Evolutionary conservation across 768 basidiomycete species (phyloP).

Genomic region (Chalciporus piperatus): DNA sequence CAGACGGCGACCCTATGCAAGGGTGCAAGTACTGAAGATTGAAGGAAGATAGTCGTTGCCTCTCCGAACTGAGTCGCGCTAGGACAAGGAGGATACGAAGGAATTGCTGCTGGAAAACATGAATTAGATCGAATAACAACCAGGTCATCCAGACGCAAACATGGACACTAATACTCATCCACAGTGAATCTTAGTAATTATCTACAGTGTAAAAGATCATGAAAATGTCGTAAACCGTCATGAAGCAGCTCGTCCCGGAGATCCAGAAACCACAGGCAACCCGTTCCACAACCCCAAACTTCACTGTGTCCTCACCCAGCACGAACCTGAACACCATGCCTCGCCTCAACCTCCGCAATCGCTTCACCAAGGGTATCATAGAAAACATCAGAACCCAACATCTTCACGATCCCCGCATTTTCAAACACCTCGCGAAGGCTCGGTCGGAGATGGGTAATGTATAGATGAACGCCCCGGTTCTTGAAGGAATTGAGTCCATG

Average conservation of each 20-base stretch:
- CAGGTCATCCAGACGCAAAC: no score
- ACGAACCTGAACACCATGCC: not conserved
- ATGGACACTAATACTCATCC: no score
- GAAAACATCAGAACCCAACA: slow-evolving; percentile 45
- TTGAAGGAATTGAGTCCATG: slow-evolving; percentile 11
- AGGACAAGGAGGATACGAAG: no score
- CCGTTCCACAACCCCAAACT: no score
- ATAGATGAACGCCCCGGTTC: slow-evolving; percentile 44
- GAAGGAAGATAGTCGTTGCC: no score
- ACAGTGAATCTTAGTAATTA: no score
- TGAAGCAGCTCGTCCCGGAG: not conserved
- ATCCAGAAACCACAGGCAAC: no score
- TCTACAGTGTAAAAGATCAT: slow-evolving; percentile 2
- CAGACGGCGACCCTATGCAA: no score
- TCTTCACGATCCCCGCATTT: slow-evolving; percentile 40
- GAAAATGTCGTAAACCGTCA: slow-evolving; percentile 15
- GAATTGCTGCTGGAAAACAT: no score
- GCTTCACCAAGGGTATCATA: slow-evolving; percentile 43
- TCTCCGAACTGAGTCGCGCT: no score
- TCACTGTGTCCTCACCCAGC: not conserved
- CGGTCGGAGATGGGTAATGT: slow-evolving; percentile 44
- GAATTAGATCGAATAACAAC: no score
- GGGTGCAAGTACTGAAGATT: no score
- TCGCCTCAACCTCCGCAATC: slow-evolving; percentile 36
- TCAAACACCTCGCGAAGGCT: slow-evolving; percentile 38